phyloP scores from a whole-genome alignment of 441 rosid species.

The Sinapis alba region DNA sequence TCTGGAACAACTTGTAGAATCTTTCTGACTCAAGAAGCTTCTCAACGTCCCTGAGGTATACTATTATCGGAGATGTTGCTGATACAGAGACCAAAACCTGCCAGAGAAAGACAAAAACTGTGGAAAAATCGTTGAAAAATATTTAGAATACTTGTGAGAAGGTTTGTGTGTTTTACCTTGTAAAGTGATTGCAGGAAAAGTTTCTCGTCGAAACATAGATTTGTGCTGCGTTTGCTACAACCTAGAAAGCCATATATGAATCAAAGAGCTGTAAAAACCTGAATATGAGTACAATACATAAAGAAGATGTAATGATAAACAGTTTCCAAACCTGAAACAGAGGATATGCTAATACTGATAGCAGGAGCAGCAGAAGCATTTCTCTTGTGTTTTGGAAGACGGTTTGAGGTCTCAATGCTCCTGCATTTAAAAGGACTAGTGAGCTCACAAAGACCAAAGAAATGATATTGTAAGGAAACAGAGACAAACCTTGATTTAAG shows the following conservation, averaged over 20 bases:
- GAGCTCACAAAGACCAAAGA: not conserved
- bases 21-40: not conserved
- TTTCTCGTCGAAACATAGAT: not conserved
- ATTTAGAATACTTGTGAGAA: not conserved
- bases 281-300: not conserved
- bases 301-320: not conserved
- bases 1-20: not conserved
- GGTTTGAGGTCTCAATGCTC: constrained; percentile 46
- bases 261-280: not conserved
- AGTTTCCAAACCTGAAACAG: constrained; percentile 4
- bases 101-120: not conserved
- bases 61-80: not conserved
- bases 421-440: constrained; percentile 35
- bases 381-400: constrained; percentile 56
- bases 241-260: not conserved
- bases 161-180: not conserved
- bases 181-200: not conserved
- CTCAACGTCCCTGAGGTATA: not conserved
- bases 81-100: not conserved
- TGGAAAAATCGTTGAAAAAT: not conserved
- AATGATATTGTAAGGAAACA: not conserved
- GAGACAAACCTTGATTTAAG: constrained; percentile 55
- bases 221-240: not conserved
- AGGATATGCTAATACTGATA: constrained; percentile 58
- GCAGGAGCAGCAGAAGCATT: constrained; percentile 68